Base-by-base conservation (phyloP, 768 basidiomycete species). In the Tricholoma hemisulphureum region DNA sequence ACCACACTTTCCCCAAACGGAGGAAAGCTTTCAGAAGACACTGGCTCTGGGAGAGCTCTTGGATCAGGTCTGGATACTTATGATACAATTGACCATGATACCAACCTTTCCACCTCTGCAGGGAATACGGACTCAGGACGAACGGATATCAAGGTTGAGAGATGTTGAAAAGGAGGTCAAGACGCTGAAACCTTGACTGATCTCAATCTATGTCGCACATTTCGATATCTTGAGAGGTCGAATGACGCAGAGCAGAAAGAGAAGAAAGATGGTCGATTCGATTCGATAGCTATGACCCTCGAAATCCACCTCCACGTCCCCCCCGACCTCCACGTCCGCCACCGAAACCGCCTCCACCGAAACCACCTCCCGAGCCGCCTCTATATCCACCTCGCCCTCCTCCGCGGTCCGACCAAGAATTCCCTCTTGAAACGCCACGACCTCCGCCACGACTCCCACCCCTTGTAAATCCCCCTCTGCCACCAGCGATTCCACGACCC, bases 111-210 rank as follows among this genome's bases (percentile, higher is more conserved):
- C 28, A 14, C 46, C 14, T n/a, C n/a, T n/a, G 29, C 26, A 49
- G 46, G 46, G 26, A 9, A 49, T 49, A 49, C 26, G 8, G 46
- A 49, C 46, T 5, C 46, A 29, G 18, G n/a, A 18, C 4, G 80
- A 81, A 67, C 81, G 87, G 35, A 75, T 80, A 16, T 70, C 76
- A 53, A 72, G 78, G 54, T 71, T 83, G 2, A 78, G 76, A 62
- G 65, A 64, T 8, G 80, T 80, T 5, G 73, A 76, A 6, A 69
- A 67, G 32, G 83, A 87, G 58, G 72, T 85, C 28, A 86, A 82
- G 58, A 70, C 75, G 6, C 58, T 85, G 59, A 83, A 79, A 61
- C 67, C 73, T 32, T 84, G 28, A 6, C 26, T 21, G 39, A 46
- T 29, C 24, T 53, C 31, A 28, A 26, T 57, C 18, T 21, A 21